Conservation (phyloP, 306 rosid genomes). For the Rosa chinensis region DNA sequence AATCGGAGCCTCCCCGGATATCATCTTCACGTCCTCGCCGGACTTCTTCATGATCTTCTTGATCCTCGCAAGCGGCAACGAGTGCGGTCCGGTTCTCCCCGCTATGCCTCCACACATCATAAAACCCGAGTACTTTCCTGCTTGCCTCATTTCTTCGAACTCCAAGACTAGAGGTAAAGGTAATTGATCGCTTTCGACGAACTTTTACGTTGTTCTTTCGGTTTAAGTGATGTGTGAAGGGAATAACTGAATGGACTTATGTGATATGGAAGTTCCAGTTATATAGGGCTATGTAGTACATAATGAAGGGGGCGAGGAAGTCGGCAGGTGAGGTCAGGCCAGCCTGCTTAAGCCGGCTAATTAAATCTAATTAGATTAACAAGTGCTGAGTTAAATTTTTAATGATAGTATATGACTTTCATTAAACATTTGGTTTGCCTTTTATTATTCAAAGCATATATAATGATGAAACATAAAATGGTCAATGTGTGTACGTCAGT, state of each 20-base stretch:
- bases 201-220: not conserved
- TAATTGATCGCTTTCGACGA: not conserved
- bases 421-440: not conserved
- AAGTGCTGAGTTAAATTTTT: not conserved
- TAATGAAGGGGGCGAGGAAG: not conserved
- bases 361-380: not conserved
- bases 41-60: constrained; percentile 79
- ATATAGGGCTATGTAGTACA: not conserved
- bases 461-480: not conserved
- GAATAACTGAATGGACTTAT: not conserved
- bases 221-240: not conserved
- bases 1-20: constrained; percentile 70
- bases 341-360: constrained; percentile 18
- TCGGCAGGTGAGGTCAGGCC: constrained; percentile 16
- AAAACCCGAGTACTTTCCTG: constrained; percentile 63
- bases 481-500: constrained; percentile 13
- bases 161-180: too few relatives aligned
- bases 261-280: not conserved
- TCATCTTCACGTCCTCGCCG: constrained; percentile 69
- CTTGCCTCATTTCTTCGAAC: constrained; percentile 52
- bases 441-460: not conserved
- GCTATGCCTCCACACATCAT: constrained; percentile 36
- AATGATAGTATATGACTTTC: not conserved
- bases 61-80: constrained; percentile 74
- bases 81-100: constrained; percentile 52